Evolutionary conservation across 225 moss, liverwort and hornwort species (phyloP).

Genomic region (Lunularia cruciata): DNA sequence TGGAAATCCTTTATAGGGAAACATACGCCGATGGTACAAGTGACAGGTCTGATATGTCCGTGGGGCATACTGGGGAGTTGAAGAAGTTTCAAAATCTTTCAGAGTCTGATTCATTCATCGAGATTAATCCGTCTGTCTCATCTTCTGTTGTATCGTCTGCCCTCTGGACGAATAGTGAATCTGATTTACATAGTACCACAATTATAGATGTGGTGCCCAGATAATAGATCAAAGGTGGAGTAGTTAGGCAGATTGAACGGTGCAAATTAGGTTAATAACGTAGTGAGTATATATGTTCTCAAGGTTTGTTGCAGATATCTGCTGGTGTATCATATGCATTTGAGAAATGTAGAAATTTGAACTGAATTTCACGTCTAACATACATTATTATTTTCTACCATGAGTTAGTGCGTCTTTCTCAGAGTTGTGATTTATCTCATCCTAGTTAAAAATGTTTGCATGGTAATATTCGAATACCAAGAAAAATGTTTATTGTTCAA

Average conservation of each 20-base stretch:
- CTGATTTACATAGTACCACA: neutral
- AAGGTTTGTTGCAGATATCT: too few relatives aligned
- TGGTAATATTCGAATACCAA: too few relatives aligned
- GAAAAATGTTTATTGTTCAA: too few relatives aligned
- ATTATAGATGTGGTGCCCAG: conserved; percentile 7
- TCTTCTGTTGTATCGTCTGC: conserved; percentile 21
- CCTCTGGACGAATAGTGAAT: conserved; percentile 18
- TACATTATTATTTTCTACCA: too few relatives aligned
- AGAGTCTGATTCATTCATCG: conserved; percentile 35
- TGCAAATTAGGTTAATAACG: neutral
- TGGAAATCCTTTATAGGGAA: conserved; percentile 59
- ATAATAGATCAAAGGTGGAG: neutral
- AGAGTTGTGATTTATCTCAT: too few relatives aligned
- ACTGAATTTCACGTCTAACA: too few relatives aligned
- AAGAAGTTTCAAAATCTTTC: neutral
- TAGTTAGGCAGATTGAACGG: neutral
- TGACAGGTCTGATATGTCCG: neutral
- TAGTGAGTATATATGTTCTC: too few relatives aligned
- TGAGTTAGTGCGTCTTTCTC: too few relatives aligned
- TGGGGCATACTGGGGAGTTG: neutral
- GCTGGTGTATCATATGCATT: too few relatives aligned
- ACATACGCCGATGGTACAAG: conserved; percentile 16
- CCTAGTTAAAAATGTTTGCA: too few relatives aligned
- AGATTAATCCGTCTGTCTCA: conserved; percentile 28
- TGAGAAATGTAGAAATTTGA: too few relatives aligned